A percentile compares a stretch with the other conserved stretches of the same genome.
Evolutionary conservation across 441 rosid genomes (phyloP).

Genomic region (Corymbia calophylla): DNA sequence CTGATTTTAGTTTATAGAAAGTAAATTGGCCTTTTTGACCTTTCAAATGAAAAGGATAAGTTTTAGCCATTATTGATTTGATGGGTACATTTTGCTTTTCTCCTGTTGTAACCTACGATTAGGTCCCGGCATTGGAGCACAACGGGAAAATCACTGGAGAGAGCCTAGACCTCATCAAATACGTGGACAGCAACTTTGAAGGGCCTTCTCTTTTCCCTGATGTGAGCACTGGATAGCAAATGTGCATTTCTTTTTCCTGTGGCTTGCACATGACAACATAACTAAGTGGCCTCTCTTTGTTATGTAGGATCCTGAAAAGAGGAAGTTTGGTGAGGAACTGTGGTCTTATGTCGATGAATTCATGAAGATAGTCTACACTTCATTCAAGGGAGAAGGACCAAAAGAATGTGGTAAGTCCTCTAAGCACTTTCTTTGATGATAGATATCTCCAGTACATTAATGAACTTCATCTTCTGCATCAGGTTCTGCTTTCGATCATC

Average conservation of each 20-base stretch:
- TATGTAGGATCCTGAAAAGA: conserved; percentile 66
- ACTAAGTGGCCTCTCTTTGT: background rate
- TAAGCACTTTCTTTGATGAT: background rate
- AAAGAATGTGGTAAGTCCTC: conserved; percentile 48
- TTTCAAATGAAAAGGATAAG: background rate
- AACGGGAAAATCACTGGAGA: conserved; percentile 80
- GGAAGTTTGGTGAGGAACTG: conserved; percentile 60
- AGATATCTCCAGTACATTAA: background rate
- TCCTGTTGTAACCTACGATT: background rate
- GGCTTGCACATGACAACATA: background rate
- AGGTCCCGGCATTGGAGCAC: conserved; percentile 92
- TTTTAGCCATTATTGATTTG: background rate
- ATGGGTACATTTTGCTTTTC: background rate
- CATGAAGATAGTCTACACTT: conserved; percentile 16
- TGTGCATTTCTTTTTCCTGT: background rate
- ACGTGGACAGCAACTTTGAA: conserved; percentile 72
- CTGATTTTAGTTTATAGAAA: background rate
- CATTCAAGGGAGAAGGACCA: conserved; percentile 53
- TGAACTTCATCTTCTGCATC: background rate
- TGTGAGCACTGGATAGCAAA: conserved; percentile 23
- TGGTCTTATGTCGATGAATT: conserved; percentile 46
- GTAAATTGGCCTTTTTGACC: background rate
- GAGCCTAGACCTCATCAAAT: conserved; percentile 76
- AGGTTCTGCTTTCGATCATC: conserved; percentile 68
- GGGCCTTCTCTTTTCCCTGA: conserved; percentile 68